Percentiles rank a stretch among this genome's conserved stretches.
These are phyloP conservation scores for Maudiozyma saulgeensis DNA, from an alignment of 805 yeast species.

Conservation along the genomic window DNA sequence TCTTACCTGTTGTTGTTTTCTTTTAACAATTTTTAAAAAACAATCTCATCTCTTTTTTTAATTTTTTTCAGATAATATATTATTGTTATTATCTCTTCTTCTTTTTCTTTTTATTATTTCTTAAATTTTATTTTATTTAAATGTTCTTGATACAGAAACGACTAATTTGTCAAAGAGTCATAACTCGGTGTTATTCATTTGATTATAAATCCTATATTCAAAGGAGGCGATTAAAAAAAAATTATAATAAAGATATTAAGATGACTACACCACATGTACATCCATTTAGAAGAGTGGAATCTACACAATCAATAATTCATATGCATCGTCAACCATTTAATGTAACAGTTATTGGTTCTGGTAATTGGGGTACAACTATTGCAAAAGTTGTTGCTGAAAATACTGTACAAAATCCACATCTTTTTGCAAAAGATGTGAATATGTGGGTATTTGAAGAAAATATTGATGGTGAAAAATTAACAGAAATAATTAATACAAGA, in stretches of 20 bases:
- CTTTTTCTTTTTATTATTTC: too few species aligned
- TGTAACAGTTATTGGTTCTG: conserved; percentile 83
- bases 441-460: conserved; percentile 97
- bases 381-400: conserved; percentile 94
- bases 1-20: too few species aligned
- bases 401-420: conserved; percentile 57
- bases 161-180: too few species aligned
- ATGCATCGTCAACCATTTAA: conserved; percentile 33
- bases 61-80: too few species aligned
- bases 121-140: too few species aligned
- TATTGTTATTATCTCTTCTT: too few species aligned
- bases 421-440: conserved; percentile 65
- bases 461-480: conserved; percentile 66
- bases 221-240: background rate
- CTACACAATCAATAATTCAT: background rate
- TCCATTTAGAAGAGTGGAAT: conserved; percentile 1
- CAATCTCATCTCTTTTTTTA: too few species aligned
- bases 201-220: background rate
- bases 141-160: too few species aligned
- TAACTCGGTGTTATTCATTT: background rate
- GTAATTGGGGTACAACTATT: conserved; percentile 97
- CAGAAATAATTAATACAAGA: conserved; percentile 79
- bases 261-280: background rate
- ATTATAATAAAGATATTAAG: background rate
- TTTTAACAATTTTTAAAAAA: too few species aligned